These are phyloP conservation scores for Pythium guiyangense DNA, from an alignment of 352 stramenopile genomes.

Conservation along the genomic window DNA sequence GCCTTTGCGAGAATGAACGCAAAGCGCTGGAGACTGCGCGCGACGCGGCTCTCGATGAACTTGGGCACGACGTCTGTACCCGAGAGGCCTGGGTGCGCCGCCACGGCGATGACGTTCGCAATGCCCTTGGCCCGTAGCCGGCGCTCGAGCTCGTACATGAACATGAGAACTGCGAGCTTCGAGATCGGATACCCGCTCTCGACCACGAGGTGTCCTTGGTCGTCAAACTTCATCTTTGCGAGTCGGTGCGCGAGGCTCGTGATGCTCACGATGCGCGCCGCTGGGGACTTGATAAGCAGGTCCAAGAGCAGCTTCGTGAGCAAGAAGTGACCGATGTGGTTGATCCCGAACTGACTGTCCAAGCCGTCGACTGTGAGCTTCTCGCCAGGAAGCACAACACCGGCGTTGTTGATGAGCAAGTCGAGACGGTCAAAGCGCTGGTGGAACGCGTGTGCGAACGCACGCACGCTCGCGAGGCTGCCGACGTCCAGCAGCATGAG, in stretches of 20 bases:
- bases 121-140: constrained; percentile 21
- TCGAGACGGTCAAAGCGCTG: constrained; percentile 17
- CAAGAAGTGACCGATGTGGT: constrained; percentile 47
- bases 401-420: constrained; percentile 31
- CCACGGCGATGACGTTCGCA: constrained; percentile 31
- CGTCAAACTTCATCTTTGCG: constrained; percentile 10
- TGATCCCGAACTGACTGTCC: constrained; percentile 47
- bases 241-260: constrained; percentile 30
- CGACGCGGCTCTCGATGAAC: constrained; percentile 32
- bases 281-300: constrained; percentile 20
- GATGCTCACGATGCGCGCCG: constrained; percentile 30
- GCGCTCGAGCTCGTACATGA: constrained; percentile 57
- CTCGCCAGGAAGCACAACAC: constrained; percentile 13
- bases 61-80: constrained; percentile 49
- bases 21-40: constrained; percentile 25
- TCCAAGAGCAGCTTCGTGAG: constrained; percentile 41
- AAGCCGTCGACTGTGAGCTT: constrained; percentile 18
- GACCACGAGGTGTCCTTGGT: constrained; percentile 1
- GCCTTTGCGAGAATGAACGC: constrained; percentile 25
- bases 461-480: constrained; percentile 16
- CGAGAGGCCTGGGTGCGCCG: constrained; percentile 42
- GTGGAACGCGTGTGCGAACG: constrained; percentile 18
- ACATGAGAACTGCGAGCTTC: constrained; percentile 59
- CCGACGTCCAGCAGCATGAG: constrained; percentile 22
- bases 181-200: constrained; percentile 38